A percentile compares a stretch with the other conserved stretches of the same genome.
Evolutionary conservation across 495 filamentous ascomycete species (phyloP).

Genomic region (Aspergillus incahuasiensis): DNA sequence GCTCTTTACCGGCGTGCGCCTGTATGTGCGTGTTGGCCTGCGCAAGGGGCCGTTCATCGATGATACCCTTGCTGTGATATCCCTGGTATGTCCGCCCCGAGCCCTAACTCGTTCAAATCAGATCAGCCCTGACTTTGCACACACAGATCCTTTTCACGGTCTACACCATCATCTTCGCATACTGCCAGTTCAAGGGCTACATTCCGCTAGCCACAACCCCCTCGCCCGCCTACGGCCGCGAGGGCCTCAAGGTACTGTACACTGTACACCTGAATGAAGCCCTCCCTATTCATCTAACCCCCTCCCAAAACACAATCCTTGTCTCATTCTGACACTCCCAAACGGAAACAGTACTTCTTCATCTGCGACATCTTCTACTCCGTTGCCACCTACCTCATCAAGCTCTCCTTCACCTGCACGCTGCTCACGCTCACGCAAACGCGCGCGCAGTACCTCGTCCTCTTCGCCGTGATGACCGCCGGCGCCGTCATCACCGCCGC

Average conservation of each 20-base stretch:
- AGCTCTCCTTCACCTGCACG: background rate
- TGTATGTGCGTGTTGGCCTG: background rate
- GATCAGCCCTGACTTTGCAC: background rate
- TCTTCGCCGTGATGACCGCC: background rate
- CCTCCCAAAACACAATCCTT: no score
- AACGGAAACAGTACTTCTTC: background rate
- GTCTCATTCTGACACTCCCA: no score
- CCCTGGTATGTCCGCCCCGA: background rate
- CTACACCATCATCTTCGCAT: background rate
- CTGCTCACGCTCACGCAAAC: background rate
- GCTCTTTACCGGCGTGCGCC: background rate
- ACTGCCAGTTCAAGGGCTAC: background rate
- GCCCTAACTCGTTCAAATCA: no score
- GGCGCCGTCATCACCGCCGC: background rate
- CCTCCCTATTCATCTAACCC: no score
- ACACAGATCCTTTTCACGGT: background rate
- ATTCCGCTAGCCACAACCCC: slow-evolving; percentile 6
- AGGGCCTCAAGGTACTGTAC: background rate
- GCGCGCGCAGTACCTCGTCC: background rate
- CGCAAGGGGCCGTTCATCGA: no score
- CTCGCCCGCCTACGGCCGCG: background rate
- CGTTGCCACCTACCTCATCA: background rate
- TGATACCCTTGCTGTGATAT: no score
- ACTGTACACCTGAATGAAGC: no score
- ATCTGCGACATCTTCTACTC: background rate